Base-by-base conservation (phyloP, 345 rosid genomes). In the Euphorbia lathyris region DNA sequence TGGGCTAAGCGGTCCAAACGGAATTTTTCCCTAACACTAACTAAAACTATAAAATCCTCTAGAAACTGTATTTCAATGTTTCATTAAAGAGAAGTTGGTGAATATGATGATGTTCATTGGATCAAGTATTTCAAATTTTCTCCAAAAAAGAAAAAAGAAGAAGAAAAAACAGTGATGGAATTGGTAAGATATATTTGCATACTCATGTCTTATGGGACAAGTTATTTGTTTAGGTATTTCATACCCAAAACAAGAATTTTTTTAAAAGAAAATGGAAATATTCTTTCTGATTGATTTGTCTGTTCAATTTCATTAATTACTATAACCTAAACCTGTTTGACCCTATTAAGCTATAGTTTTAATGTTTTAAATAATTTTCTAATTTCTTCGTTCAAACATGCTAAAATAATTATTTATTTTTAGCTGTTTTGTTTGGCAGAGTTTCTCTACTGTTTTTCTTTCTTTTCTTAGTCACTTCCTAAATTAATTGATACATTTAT, bases 201-300 rank as follows among this genome's bases (percentile, higher is more conserved):
- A 9, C 27, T 57, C 25, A 50, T 58, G 61, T 7, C 82, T 72
- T 79, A n/a, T 0, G 71, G 74, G 59, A 68, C 70, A 79, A 58
- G 82, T 67, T 74, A 74, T 14, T 67, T 55, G 29, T 23, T 74
- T 45, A 43, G 68, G 26, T 51, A 34, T 34, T 34, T 72, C 55
- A 36, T 32, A 0, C 58, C 23, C 38, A 20, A 19, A 52, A 1
- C 9, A 30, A 30, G 22, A 45, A 45, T 7, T 45, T 45, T 45
- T 16, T 7, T 7, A 45, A 45, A 6, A 12, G 2, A 45, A 45
- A 13, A 34, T 34, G 38, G 38, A 26, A 27, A 63, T 19, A 10
- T 25, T 23, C 34, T 19, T 7, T 57, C 26, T 7, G 14, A 52
- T 11, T 40, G 2, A 9, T 56, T 42, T 56, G 9, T 27, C 43